Evolutionary conservation across 176 grass and related monocot species (phyloP).

Genomic region (Juncus inflexus): DNA sequence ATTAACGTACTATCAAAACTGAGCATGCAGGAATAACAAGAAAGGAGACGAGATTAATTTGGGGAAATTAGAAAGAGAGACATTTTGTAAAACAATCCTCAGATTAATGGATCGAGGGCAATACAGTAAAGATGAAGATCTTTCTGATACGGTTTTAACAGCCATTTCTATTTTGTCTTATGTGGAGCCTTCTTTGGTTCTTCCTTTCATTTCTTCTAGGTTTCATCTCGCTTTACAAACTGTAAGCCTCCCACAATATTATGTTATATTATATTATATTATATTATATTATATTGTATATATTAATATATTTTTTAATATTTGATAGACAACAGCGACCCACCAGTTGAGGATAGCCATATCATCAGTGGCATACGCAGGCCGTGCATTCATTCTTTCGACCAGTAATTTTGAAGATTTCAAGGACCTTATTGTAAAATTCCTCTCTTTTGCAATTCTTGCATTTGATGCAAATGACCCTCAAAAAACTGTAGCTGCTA

Average conservation of each 20-base stretch:
- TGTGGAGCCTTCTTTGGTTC: slow-evolving; percentile 78
- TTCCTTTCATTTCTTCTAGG: slow-evolving; percentile 88
- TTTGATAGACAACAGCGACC: slow-evolving; percentile 75
- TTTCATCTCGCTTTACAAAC: slow-evolving; percentile 83
- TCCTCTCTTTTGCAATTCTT: slow-evolving; percentile 86
- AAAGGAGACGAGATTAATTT: slow-evolving; percentile 37
- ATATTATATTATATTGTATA: slow-evolving; percentile 3
- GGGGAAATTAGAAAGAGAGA: slow-evolving; percentile 60
- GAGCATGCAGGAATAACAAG: slow-evolving; percentile 31
- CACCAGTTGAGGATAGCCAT: slow-evolving; percentile 89
- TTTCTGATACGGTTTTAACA: slow-evolving; percentile 77
- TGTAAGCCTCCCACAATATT: slow-evolving; percentile 47
- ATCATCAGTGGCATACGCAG: slow-evolving; percentile 82
- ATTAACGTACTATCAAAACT: too few relatives aligned
- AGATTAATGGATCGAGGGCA: slow-evolving; percentile 94
- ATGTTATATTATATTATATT: slow-evolving; percentile 13
- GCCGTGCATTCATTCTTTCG: slow-evolving; percentile 66
- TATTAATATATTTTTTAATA: slow-evolving; percentile 15
- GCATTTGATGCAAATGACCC: slow-evolving; percentile 98
- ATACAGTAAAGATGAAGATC: slow-evolving; percentile 87
- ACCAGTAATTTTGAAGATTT: slow-evolving; percentile 43
- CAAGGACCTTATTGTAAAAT: slow-evolving; percentile 53
- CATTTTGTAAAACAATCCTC: slow-evolving; percentile 66
- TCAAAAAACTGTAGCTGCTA: slow-evolving; percentile 83
- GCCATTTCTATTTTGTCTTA: slow-evolving; percentile 86